These are phyloP conservation scores for Wickerhamiella hasegawae DNA, from an alignment of 805 yeast species.

Conservation along the genomic window DNA sequence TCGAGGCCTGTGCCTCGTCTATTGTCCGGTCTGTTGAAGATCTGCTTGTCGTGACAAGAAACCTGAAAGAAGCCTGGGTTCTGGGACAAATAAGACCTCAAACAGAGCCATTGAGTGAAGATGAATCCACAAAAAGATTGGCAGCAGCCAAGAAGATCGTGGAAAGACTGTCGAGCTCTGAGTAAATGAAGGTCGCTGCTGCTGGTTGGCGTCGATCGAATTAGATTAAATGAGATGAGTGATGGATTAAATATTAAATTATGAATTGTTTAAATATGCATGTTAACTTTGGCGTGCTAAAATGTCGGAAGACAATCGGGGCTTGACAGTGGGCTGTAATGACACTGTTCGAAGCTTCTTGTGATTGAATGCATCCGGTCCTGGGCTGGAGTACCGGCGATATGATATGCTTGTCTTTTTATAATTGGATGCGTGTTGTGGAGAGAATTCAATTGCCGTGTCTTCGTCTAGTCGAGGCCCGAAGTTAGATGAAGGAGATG, in stretches of 20 bases:
- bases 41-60: constrained; percentile 23
- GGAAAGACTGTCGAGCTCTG: neutral
- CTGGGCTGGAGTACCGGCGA: constrained; percentile 8
- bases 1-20: constrained; percentile 24
- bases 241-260: too few species aligned
- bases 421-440: too few species aligned
- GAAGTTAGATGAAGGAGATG: too few species aligned
- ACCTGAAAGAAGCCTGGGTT: constrained; percentile 28
- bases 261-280: too few species aligned
- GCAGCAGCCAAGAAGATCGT: constrained; percentile 2
- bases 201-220: too few species aligned
- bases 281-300: too few species aligned
- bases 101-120: neutral
- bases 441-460: too few species aligned
- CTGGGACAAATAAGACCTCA: constrained; percentile 22
- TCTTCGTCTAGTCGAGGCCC: too few species aligned
- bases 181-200: too few species aligned
- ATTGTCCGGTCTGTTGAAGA: constrained; percentile 25
- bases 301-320: neutral
- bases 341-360: constrained; percentile 11
- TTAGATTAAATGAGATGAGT: too few species aligned
- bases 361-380: neutral
- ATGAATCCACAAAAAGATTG: constrained; percentile 1
- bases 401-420: too few species aligned
- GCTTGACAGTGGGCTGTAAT: constrained; percentile 9